Percentiles rank a stretch among this genome's conserved stretches.
phyloP scores from a whole-genome alignment of 768 basidiomycete species.

The Termitomyces sp. region DNA sequence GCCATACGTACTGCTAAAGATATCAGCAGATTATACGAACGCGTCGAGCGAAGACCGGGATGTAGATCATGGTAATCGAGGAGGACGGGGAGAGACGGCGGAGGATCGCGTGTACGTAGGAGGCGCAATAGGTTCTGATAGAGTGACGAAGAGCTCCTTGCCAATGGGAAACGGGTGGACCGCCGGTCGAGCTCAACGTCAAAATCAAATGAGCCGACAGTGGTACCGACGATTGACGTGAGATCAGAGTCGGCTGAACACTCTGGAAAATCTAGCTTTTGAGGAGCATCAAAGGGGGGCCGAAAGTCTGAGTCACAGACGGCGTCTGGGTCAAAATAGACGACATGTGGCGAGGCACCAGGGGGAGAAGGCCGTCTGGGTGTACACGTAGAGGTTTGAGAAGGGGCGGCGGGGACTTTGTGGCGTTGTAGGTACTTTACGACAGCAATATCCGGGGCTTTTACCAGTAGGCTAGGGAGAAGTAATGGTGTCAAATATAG shows the following conservation, averaged over 20 bases:
- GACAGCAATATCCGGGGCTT: neutral
- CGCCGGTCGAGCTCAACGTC: neutral
- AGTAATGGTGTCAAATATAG: neutral
- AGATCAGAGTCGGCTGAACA: slow-evolving; percentile 9
- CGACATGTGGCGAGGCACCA: slow-evolving; percentile 1
- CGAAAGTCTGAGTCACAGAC: slow-evolving; percentile 21
- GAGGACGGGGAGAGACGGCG: slow-evolving; percentile 30
- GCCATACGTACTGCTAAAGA: slow-evolving; percentile 45
- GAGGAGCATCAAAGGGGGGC: slow-evolving; percentile 16
- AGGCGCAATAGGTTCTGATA: slow-evolving; percentile 39
- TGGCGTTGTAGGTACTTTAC: slow-evolving; percentile 1
- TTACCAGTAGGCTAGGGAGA: slow-evolving; percentile 1
- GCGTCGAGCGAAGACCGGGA: slow-evolving; percentile 31
- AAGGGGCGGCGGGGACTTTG: neutral
- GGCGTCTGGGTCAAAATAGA: slow-evolving; percentile 17
- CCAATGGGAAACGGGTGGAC: slow-evolving; percentile 18
- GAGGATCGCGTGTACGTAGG: slow-evolving; percentile 23
- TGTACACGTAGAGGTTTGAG: neutral
- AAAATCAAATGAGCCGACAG: neutral
- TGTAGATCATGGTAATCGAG: slow-evolving; percentile 45
- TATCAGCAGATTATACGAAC: slow-evolving; percentile 42
- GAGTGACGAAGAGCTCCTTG: slow-evolving; percentile 27
- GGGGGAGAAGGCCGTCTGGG: neutral
- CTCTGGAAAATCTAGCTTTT: neutral
- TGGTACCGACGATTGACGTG: slow-evolving; percentile 8